phyloP scores from a whole-genome alignment of 2,329 filamentous ascomycete genomes.

The Aspergillus ibericus region DNA sequence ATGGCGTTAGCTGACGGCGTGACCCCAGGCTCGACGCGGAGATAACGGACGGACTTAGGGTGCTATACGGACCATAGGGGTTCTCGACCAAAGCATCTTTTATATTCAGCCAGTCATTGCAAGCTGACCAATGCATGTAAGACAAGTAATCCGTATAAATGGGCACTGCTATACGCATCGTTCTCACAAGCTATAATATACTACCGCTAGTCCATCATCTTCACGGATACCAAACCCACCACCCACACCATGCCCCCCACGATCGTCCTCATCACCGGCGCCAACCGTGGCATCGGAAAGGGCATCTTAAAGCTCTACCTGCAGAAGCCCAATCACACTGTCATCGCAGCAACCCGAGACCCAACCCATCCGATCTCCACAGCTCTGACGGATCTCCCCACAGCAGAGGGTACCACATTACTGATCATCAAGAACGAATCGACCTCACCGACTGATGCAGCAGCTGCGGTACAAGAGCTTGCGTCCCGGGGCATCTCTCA shows the following conservation, averaged over 20 bases:
- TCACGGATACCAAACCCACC: too few species aligned
- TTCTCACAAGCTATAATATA: too few species aligned
- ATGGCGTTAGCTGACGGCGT: too few species aligned
- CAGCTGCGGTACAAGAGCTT: constrained; percentile 34
- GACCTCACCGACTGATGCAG: constrained; percentile 33
- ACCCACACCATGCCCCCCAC: constrained; percentile 12
- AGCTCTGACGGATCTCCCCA: constrained; percentile 31
- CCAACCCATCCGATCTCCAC: not conserved
- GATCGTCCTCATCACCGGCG: constrained; percentile 12
- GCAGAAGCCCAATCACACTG: constrained; percentile 6
- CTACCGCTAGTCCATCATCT: too few species aligned
- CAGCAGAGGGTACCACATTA: constrained; percentile 36
- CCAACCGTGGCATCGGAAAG: constrained; percentile 13
- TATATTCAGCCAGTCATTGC: too few species aligned
- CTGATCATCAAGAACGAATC: constrained; percentile 49
- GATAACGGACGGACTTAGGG: too few species aligned
- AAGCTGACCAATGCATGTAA: too few species aligned
- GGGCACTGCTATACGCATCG: too few species aligned
- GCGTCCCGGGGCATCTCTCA: constrained; percentile 37
- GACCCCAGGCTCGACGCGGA: too few species aligned
- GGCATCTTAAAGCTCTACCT: constrained; percentile 11
- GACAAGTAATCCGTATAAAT: too few species aligned
- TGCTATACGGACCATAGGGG: too few species aligned
- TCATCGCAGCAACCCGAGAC: constrained; percentile 9
- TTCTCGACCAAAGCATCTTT: too few species aligned